Conservation (phyloP, 192 early-diverging fungal species). For the Polychytrium aggregatum region DNA sequence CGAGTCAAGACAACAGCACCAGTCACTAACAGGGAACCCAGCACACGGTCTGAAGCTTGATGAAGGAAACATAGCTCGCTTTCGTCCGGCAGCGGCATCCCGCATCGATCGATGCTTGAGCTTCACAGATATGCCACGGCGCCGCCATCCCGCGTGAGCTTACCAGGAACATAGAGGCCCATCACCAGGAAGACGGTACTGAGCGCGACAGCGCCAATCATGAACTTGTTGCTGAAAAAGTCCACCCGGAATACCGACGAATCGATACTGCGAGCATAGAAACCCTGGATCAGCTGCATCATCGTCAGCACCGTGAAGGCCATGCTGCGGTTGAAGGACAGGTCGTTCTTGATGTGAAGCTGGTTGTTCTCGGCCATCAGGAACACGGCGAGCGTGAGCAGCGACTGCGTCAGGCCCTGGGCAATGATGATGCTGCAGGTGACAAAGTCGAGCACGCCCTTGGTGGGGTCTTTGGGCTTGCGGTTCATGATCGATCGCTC, state of each 20-base stretch:
- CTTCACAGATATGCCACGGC: no score
- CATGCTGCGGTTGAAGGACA: slow-evolving; percentile 37
- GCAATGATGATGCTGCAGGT: slow-evolving; percentile 54
- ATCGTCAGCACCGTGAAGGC: slow-evolving; percentile 75
- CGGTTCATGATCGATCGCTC: slow-evolving; percentile 80
- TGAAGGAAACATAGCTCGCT: no score
- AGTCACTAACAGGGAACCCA: background rate
- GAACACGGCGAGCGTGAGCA: slow-evolving; percentile 39
- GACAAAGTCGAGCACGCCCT: slow-evolving; percentile 57
- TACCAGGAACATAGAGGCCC: no score
- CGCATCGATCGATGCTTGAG: no score
- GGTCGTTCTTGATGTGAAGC: slow-evolving; percentile 7
- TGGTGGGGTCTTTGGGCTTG: slow-evolving; percentile 60
- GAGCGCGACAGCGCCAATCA: slow-evolving; percentile 71
- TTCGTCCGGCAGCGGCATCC: no score
- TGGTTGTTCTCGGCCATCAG: slow-evolving; percentile 11
- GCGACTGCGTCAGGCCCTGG: slow-evolving; percentile 61
- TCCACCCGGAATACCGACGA: slow-evolving; percentile 66
- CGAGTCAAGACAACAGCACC: background rate
- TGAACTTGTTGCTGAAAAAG: slow-evolving; percentile 64
- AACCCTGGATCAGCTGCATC: slow-evolving; percentile 80
- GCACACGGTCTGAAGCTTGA: no score
- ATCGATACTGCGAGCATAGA: slow-evolving; percentile 65
- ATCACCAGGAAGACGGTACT: no score
- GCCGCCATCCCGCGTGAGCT: no score